Evolutionary conservation across 805 yeast species (phyloP).

Genomic region (Lachancea dasiensis): DNA sequence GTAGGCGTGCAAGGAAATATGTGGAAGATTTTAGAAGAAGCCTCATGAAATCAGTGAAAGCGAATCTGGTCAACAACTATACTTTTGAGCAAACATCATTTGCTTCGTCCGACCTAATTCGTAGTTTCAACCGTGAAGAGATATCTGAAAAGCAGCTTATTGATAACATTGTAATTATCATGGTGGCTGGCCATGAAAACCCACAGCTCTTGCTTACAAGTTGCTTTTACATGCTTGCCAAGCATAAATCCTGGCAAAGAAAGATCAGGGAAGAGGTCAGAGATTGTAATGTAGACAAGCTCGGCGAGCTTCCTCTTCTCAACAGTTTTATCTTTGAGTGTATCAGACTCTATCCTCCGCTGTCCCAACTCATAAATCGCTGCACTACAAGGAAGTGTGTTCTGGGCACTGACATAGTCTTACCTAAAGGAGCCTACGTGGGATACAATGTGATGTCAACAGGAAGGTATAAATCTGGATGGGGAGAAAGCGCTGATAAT

Average conservation of each 20-base stretch:
- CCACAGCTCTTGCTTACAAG: conserved; percentile 49
- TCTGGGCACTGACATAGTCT: conserved; percentile 38
- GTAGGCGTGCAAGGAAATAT: conserved; percentile 39
- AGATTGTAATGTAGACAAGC: conserved; percentile 7
- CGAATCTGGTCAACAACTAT: conserved; percentile 27
- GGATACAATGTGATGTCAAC: conserved; percentile 52
- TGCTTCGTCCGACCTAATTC: conserved; percentile 39
- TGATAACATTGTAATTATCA: conserved; percentile 49
- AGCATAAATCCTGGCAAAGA: conserved; percentile 34
- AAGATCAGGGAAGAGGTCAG: conserved; percentile 23
- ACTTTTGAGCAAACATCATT: conserved; percentile 32
- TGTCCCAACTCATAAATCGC: conserved; percentile 51
- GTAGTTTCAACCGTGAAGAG: conserved; percentile 34
- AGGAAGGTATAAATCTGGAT: conserved; percentile 38
- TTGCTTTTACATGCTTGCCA: conserved; percentile 42
- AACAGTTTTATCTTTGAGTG: conserved; percentile 41
- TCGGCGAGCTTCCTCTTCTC: conserved; percentile 26
- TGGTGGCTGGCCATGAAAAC: conserved; percentile 62
- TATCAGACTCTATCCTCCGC: conserved; percentile 48
- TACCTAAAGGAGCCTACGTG: conserved; percentile 47
- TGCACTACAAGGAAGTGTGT: conserved; percentile 34
- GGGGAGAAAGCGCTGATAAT: conserved; percentile 41
- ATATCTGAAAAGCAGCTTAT: conserved; percentile 43
- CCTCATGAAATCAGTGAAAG: conserved; percentile 33
- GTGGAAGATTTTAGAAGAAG: conserved; percentile 38